Conservation (phyloP, 148 eudicot genomes). For the Gaultheria prostrata region DNA sequence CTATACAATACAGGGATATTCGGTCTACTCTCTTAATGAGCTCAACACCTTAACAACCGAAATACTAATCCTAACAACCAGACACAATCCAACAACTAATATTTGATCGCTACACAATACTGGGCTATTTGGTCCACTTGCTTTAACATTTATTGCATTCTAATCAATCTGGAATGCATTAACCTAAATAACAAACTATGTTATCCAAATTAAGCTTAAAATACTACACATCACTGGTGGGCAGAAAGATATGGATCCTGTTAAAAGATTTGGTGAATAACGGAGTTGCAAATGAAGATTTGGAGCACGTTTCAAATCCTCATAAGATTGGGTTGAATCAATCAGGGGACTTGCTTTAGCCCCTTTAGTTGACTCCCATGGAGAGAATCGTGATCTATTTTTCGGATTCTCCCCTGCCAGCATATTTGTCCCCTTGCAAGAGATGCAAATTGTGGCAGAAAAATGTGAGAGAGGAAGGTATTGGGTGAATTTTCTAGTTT, state of each 20-base stretch:
- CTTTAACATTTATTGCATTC: not conserved
- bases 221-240: not conserved
- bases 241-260: not conserved
- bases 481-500: not conserved
- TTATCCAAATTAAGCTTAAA: not conserved
- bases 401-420: not conserved
- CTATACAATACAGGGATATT: not conserved
- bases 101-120: not conserved
- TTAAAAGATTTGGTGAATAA: not conserved
- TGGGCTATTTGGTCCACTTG: not conserved
- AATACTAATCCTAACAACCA: too few relatives aligned
- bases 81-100: too few relatives aligned
- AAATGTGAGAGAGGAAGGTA: not conserved
- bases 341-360: not conserved
- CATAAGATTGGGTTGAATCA: not conserved
- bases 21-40: not conserved
- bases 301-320: not conserved
- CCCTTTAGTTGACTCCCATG: not conserved
- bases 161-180: not conserved
- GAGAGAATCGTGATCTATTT: not conserved
- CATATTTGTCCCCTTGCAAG: not conserved
- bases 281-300: not conserved
- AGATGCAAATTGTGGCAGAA: not conserved
- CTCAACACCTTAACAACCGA: too few relatives aligned
- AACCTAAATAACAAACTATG: not conserved